Evolutionary conservation across 2,329 filamentous ascomycete species (phyloP).

Genomic region (Gnomoniopsis sp.): DNA sequence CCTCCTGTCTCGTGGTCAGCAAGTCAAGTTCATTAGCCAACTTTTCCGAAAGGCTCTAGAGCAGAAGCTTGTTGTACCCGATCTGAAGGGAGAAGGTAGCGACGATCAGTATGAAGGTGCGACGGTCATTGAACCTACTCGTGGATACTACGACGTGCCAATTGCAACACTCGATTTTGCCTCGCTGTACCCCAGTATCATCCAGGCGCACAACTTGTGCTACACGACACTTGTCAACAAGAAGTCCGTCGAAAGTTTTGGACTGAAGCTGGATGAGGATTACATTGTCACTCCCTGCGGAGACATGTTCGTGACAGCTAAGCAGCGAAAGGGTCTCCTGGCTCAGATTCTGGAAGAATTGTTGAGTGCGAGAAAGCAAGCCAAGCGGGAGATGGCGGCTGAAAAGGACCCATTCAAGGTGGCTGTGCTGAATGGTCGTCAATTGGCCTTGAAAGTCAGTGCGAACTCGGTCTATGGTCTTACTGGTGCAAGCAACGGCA

Average conservation of each 20-base stretch:
- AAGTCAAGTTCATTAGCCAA: slow-evolving; percentile 97
- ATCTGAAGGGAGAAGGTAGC: slow-evolving; percentile 64
- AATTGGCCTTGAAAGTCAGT: slow-evolving; percentile 91
- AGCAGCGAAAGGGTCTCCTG: slow-evolving; percentile 85
- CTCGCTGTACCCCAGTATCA: slow-evolving; percentile 97
- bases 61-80: slow-evolving; percentile 91
- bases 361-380: slow-evolving; percentile 85
- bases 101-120: slow-evolving; percentile 97
- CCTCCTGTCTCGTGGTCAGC: slow-evolving; percentile 85
- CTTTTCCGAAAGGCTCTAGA: slow-evolving; percentile 92
- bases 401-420: slow-evolving; percentile 98
- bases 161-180: slow-evolving; percentile 98
- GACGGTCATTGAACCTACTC: slow-evolving; percentile 92
- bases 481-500: slow-evolving; percentile 93
- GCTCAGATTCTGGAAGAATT: slow-evolving; percentile 96
- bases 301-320: slow-evolving; percentile 85
- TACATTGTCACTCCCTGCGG: slow-evolving; percentile 96
- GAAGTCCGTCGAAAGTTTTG: slow-evolving; percentile 69
- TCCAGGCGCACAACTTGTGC: slow-evolving; percentile 97
- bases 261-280: slow-evolving; percentile 82
- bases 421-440: slow-evolving; percentile 94
- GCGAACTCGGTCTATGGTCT: slow-evolving; percentile 98
- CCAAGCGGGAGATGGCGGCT: slow-evolving; percentile 81
- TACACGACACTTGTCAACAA: slow-evolving; percentile 92
- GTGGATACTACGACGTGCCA: slow-evolving; percentile 91